Percentiles rank a stretch among this genome's conserved stretches.
Conservation (phyloP, 2,329 filamentous ascomycete genomes). For the Aspergillus brasiliensis region DNA sequence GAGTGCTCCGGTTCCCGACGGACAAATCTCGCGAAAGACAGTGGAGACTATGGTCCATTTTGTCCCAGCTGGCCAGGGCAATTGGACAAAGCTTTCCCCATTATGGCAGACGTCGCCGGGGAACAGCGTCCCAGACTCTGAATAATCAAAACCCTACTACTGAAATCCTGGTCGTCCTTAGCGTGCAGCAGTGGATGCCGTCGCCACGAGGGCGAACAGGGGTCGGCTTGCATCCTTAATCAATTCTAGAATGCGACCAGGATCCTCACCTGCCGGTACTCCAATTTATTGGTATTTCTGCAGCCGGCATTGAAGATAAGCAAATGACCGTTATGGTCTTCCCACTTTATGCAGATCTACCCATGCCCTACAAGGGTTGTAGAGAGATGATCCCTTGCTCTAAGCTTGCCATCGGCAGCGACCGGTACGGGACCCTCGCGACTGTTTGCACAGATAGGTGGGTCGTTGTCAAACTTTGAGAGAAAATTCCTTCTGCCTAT, state of each 20-base stretch:
- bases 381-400: slow-evolving; percentile 2
- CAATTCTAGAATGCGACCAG: background rate
- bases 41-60: background rate
- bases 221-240: background rate
- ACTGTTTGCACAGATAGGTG: background rate
- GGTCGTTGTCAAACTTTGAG: slow-evolving; percentile 1
- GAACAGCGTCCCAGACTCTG: background rate
- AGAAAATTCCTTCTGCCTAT: background rate
- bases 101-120: background rate
- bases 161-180: background rate
- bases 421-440: background rate
- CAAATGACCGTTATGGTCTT: background rate
- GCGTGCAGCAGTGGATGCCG: background rate
- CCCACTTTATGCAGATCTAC: background rate
- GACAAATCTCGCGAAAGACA: background rate
- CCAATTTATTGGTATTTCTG: background rate
- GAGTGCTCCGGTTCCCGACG: background rate
- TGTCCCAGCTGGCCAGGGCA: background rate
- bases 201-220: background rate
- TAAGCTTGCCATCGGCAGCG: background rate
- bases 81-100: background rate
- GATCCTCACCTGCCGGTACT: background rate
- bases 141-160: background rate
- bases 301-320: background rate
- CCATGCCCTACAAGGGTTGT: background rate